These are phyloP conservation scores for Rhododendron simsii DNA, from an alignment of 148 eudicot species.

Conservation along the genomic window DNA sequence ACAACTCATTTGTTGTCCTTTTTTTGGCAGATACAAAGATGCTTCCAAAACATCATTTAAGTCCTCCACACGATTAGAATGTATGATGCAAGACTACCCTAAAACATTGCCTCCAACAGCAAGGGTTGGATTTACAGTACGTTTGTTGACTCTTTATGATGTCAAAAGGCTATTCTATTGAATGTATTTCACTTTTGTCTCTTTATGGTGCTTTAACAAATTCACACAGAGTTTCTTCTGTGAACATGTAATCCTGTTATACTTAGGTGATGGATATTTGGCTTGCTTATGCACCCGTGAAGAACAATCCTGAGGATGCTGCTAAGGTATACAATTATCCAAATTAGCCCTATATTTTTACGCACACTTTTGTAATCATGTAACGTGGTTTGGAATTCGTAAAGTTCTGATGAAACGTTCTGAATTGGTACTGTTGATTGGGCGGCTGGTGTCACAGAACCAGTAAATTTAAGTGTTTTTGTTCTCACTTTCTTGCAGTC, in stretches of 20 bases:
- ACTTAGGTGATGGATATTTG: constrained; percentile 84
- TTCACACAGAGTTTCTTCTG: neutral
- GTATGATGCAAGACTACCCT: constrained; percentile 99
- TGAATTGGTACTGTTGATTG: neutral
- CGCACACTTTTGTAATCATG: neutral
- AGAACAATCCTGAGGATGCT: constrained; percentile 98
- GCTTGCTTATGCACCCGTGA: constrained; percentile 99
- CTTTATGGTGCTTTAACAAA: neutral
- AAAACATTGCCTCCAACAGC: constrained; percentile 92
- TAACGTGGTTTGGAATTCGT: neutral
- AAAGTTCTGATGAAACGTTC: neutral
- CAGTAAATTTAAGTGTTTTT: neutral
- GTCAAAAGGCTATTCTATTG: neutral
- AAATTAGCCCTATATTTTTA: neutral
- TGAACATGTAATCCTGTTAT: neutral
- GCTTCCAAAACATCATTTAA: constrained; percentile 76
- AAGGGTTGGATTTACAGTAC: constrained; percentile 93
- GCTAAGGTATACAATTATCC: constrained; percentile 57
- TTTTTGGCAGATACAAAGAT: constrained; percentile 72
- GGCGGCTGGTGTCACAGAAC: neutral
- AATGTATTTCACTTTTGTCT: neutral
- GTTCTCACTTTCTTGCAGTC: neutral
- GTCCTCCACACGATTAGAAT: constrained; percentile 93
- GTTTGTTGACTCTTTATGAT: constrained; percentile 7
- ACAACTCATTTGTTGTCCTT: constrained; percentile 9